Evolutionary conservation across 257 asterid species (phyloP).

Genomic region (Ballota nigra): DNA sequence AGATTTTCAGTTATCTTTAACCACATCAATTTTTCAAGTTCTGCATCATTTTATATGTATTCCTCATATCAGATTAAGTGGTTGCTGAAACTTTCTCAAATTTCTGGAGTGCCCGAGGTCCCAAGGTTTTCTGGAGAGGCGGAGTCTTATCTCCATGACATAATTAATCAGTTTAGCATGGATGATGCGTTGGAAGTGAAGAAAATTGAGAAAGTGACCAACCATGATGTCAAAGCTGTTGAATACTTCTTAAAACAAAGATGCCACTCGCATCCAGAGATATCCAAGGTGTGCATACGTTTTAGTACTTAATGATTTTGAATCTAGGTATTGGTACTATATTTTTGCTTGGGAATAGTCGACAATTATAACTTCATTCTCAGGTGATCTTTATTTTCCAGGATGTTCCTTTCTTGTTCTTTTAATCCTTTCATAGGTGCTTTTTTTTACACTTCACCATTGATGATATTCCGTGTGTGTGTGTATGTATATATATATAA

Average conservation of each 20-base stretch:
- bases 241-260: conserved; percentile 53
- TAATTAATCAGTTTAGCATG: conserved; percentile 54
- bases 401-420: not conserved
- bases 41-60: not conserved
- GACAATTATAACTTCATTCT: not conserved
- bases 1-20: not conserved
- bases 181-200: conserved; percentile 48
- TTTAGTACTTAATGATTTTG: conserved; percentile 9
- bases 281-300: conserved; percentile 48
- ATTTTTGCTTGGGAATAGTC: not conserved
- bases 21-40: conserved; percentile 4
- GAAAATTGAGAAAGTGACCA: conserved; percentile 51
- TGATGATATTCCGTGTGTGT: not conserved
- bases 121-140: conserved; percentile 70
- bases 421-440: not conserved
- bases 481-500: not conserved
- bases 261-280: conserved; percentile 70
- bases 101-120: conserved; percentile 67
- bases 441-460: not conserved
- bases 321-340: not conserved
- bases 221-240: conserved; percentile 64
- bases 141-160: conserved; percentile 48
- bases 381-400: not conserved
- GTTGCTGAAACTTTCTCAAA: conserved; percentile 79
- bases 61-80: conserved; percentile 57